Percentiles rank a stretch among this genome's conserved stretches.
These are phyloP conservation scores for Venturia carpophila DNA, from an alignment of 2,329 filamentous ascomycete genomes.

Conservation along the genomic window DNA sequence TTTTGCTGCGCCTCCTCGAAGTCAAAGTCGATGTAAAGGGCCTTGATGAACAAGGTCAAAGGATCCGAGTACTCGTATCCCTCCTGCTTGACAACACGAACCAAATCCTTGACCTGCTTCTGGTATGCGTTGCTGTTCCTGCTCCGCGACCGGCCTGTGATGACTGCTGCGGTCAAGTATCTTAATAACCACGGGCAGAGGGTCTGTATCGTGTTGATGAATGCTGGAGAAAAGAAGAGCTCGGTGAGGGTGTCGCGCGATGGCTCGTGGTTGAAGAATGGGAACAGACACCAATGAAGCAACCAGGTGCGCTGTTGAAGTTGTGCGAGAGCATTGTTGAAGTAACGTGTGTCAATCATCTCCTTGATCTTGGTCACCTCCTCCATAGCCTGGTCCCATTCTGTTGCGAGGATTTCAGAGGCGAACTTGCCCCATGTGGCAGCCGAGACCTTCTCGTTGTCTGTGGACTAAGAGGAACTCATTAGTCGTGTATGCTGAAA, in stretches of 20 bases:
- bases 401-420: conserved; percentile 86
- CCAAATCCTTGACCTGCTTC: conserved; percentile 96
- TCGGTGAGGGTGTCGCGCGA: conserved; percentile 88
- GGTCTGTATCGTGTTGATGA: conserved; percentile 99
- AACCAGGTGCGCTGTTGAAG: conserved; percentile 95
- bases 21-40: conserved; percentile 92
- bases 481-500: not conserved
- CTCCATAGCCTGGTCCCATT: conserved; percentile 79
- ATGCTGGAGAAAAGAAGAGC: conserved; percentile 91
- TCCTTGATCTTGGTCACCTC: conserved; percentile 59
- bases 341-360: conserved; percentile 85
- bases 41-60: conserved; percentile 91
- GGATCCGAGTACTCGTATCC: conserved; percentile 96
- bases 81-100: conserved; percentile 93
- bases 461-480: conserved; percentile 56
- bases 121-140: conserved; percentile 86
- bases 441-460: conserved; percentile 93
- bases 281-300: conserved; percentile 97
- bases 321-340: conserved; percentile 92
- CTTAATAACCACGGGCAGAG: conserved; percentile 93
- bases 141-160: conserved; percentile 65
- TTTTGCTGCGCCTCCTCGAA: conserved; percentile 94
- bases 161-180: conserved; percentile 88
- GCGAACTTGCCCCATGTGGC: conserved; percentile 98
- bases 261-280: conserved; percentile 94